Base-by-base conservation (phyloP, 1,139 yeast species). In the Candida freyschussii region DNA sequence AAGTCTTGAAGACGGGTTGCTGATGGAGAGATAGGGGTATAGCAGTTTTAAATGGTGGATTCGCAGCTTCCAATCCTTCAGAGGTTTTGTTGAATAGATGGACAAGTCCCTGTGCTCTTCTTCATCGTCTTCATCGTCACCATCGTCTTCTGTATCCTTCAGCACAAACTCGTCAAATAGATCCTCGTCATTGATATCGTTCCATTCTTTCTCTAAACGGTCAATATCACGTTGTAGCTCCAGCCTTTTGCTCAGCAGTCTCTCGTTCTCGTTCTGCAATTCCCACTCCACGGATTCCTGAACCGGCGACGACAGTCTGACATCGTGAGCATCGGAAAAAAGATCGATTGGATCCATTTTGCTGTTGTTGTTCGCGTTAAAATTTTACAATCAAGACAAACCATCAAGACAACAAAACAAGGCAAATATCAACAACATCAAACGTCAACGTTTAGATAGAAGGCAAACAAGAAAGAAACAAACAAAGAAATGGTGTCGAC, bases 401-500 rank as follows among this genome's bases (percentile, higher is more conserved):
- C n/a, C n/a, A n/a, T n/a, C n/a, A n/a, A n/a, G n/a, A n/a, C n/a
- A n/a, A n/a, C n/a, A n/a, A n/a, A n/a, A n/a, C n/a, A n/a, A n/a
- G n/a, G n/a, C n/a, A n/a, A n/a, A n/a, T n/a, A n/a, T n/a, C n/a
- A n/a, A n/a, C n/a, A n/a, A n/a, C n/a, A n/a, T n/a, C n/a, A n/a
- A n/a, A n/a, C n/a, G n/a, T n/a, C n/a, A n/a, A n/a, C n/a, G n/a
- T n/a, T n/a, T n/a, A n/a, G n/a, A n/a, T n/a, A n/a, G n/a, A n/a
- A n/a, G n/a, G n/a, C n/a, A n/a, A n/a, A n/a, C n/a, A n/a, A n/a
- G n/a, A n/a, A n/a, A n/a, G n/a, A n/a, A n/a, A n/a, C n/a, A n/a
- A n/a, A n/a, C n/a, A n/a, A n/a, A n/a, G n/a, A n/a, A 13, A 74
- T 74, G 80, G 78, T 74, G 15, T 69, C 84, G 7, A 72, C 79